Evolutionary conservation across 108 stramenopile species (phyloP).

Genomic region (Seminavis robusta): DNA sequence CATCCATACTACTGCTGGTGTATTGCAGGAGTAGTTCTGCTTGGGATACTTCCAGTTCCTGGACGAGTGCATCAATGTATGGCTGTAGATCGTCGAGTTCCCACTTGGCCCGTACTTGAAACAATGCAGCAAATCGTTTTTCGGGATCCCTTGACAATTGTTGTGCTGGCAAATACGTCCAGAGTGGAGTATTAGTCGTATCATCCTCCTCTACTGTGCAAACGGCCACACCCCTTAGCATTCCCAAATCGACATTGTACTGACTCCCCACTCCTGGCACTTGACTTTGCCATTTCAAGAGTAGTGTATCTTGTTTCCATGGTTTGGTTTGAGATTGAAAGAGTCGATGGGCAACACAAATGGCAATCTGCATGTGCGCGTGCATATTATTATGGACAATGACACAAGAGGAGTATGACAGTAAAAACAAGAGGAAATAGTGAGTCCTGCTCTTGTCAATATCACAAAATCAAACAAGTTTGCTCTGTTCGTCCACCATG

Average conservation of each 20-base stretch:
- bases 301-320: conserved; percentile 2
- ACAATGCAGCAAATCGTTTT: conserved; percentile 1
- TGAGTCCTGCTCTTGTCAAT: too few species aligned
- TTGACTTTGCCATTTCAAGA: conserved; percentile 6
- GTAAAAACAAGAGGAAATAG: too few species aligned
- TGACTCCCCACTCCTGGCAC: conserved; percentile 9
- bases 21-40: background rate
- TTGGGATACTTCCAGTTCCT: conserved; percentile 3
- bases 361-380: conserved; percentile 3
- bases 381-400: background rate
- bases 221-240: conserved; percentile 13
- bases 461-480: too few species aligned
- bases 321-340: conserved; percentile 8
- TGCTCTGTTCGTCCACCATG: too few species aligned
- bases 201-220: background rate
- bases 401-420: too few species aligned
- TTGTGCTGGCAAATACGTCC: too few species aligned
- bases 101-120: conserved; percentile 4
- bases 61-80: conserved; percentile 1
- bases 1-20: too few species aligned
- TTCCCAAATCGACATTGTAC: background rate
- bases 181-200: background rate
- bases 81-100: conserved; percentile 10
- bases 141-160: too few species aligned
- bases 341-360: conserved; percentile 8